phyloP scores from a whole-genome alignment of 164 flowering plant genomes.

The Kingdonia uniflora region DNA sequence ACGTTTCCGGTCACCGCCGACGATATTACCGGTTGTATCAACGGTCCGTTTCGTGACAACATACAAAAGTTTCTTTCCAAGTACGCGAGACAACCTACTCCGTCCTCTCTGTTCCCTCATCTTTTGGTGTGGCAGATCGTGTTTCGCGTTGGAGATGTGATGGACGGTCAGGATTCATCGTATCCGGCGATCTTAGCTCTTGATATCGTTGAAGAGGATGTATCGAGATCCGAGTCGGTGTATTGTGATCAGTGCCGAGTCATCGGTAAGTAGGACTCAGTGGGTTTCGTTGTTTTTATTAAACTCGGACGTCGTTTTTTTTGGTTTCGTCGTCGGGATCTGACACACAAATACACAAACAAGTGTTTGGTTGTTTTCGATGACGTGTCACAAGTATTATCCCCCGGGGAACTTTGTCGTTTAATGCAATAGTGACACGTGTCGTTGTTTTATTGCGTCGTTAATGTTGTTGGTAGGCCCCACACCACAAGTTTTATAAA shows the following conservation, averaged over 20 bases:
- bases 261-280: constrained; percentile 51
- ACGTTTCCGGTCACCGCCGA: constrained; percentile 34
- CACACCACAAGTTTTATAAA: too few relatives aligned
- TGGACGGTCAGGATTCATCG: constrained; percentile 18
- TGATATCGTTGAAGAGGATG: constrained; percentile 81
- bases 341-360: too few relatives aligned
- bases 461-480: too few relatives aligned
- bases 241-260: constrained; percentile 94
- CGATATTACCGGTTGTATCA: constrained; percentile 11
- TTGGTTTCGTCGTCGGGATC: too few relatives aligned
- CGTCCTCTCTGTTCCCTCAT: constrained; percentile 32
- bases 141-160: constrained; percentile 33
- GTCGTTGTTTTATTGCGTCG: too few relatives aligned
- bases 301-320: too few relatives aligned
- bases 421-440: too few relatives aligned
- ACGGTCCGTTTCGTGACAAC: constrained; percentile 44
- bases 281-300: too few relatives aligned
- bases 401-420: too few relatives aligned
- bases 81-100: constrained; percentile 32
- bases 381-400: too few relatives aligned
- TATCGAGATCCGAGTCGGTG: constrained; percentile 62
- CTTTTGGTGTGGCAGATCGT: constrained; percentile 44
- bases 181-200: constrained; percentile 35
- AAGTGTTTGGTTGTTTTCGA: too few relatives aligned
- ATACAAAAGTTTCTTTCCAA: constrained; percentile 34